Conservation (phyloP, 2,329 filamentous ascomycete species). For the Aspergillus clavatus region DNA sequence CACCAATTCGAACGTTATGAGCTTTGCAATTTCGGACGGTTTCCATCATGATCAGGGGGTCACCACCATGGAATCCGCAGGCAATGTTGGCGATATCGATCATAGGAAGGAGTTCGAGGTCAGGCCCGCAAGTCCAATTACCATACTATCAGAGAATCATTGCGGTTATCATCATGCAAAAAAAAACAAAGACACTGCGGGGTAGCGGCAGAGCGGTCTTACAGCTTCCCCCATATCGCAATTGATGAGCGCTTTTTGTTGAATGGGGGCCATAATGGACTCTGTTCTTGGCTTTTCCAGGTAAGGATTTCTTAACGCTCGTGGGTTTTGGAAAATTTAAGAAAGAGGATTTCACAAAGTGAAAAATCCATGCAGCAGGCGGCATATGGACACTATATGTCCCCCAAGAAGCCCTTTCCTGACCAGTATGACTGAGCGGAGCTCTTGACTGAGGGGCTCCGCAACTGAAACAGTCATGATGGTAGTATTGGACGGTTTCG, state of each 20-base stretch:
- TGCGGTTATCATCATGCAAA: background rate
- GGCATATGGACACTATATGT: too few relatives aligned
- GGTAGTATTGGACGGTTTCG: background rate
- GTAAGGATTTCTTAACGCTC: too few relatives aligned
- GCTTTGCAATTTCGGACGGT: conserved; percentile 56
- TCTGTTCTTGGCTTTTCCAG: too few relatives aligned
- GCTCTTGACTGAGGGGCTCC: background rate
- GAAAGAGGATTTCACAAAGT: too few relatives aligned
- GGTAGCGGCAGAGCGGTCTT: conserved; percentile 6
- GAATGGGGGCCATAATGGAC: conserved; percentile 47
- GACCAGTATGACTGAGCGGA: too few relatives aligned
- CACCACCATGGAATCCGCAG: conserved; percentile 57
- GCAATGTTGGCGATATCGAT: conserved; percentile 61
- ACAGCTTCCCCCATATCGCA: conserved; percentile 45
- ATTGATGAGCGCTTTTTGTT: conserved; percentile 49
- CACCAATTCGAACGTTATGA: conserved; percentile 54
- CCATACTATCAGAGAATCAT: conserved; percentile 32
- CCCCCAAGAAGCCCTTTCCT: too few relatives aligned
- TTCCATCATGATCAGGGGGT: conserved; percentile 60
- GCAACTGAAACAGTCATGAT: background rate
- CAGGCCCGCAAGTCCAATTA: conserved; percentile 49
- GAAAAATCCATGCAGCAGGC: too few relatives aligned
- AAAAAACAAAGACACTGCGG: too few relatives aligned
- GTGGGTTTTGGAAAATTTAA: too few relatives aligned
- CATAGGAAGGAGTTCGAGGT: conserved; percentile 56